A percentile compares a stretch with the other conserved stretches of the same genome.
Conservation (phyloP, 179 eudicot genomes). For the Vitellaria paradoxa region DNA sequence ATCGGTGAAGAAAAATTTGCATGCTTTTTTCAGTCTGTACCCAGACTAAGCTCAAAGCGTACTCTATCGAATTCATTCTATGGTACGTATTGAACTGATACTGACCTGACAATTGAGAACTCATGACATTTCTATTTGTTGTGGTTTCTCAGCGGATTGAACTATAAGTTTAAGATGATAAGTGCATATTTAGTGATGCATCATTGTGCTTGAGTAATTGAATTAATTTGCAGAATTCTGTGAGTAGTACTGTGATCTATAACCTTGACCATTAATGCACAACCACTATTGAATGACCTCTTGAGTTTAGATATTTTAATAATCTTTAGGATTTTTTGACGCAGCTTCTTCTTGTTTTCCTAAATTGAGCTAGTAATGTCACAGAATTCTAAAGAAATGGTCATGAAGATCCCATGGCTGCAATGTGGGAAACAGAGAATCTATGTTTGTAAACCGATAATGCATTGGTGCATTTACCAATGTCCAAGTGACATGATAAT, state of each 20-base stretch:
- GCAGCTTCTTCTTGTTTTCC: background rate
- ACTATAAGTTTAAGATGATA: background rate
- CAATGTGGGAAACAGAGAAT: background rate
- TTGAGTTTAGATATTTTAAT: background rate
- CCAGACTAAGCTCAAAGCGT: background rate
- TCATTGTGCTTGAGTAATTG: background rate
- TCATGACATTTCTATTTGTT: background rate
- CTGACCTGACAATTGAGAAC: background rate
- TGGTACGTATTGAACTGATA: background rate
- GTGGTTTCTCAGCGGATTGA: conserved; percentile 2
- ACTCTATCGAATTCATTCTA: background rate
- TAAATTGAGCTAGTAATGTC: background rate
- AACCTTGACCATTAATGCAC: background rate
- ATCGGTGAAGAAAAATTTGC: background rate
- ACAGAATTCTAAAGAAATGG: background rate
- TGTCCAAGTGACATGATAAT: background rate
- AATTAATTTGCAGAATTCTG: background rate
- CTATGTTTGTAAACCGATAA: conserved; percentile 1
- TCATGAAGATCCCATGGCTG: background rate
- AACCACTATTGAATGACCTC: background rate
- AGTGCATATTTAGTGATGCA: background rate
- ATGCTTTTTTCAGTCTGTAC: background rate
- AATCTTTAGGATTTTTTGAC: background rate
- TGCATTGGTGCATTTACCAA: background rate
- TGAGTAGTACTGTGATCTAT: background rate